Conservation (phyloP, 2,329 filamentous ascomycete genomes). For the Aspergillus glaucus region DNA sequence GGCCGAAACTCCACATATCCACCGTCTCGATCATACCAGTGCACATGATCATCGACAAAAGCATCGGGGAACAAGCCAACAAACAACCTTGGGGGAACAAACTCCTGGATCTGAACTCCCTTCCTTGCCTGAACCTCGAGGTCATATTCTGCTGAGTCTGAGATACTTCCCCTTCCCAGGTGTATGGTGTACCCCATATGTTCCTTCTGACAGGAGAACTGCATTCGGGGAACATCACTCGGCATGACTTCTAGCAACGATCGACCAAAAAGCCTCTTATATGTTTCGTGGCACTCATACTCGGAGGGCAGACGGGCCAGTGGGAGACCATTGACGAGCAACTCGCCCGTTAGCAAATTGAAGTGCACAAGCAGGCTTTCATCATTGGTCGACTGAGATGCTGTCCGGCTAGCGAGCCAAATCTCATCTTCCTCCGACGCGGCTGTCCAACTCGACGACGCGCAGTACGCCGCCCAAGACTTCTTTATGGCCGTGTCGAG, state of each 20-base stretch:
- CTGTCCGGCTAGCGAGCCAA: conserved; percentile 3
- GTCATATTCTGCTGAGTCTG: conserved; percentile 16
- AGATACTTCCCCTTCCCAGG: conserved; percentile 6
- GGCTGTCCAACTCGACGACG: conserved; percentile 5
- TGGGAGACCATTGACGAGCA: conserved; percentile 27
- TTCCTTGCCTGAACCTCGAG: conserved; percentile 28
- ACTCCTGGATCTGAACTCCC: conserved; percentile 17
- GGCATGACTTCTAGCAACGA: conserved; percentile 14
- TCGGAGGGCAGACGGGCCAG: conserved; percentile 22
- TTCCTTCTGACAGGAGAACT: conserved; percentile 16
- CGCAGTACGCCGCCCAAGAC: conserved; percentile 13
- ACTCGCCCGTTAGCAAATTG: conserved; percentile 27
- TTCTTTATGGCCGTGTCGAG: conserved; percentile 11
- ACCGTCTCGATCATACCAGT: conserved; percentile 41
- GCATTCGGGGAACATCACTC: conserved; percentile 3
- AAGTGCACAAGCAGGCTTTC: conserved; percentile 17
- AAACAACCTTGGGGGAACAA: conserved; percentile 26
- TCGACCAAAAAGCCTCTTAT: conserved; percentile 20
- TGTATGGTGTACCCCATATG: conserved; percentile 16
- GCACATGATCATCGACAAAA: conserved; percentile 38
- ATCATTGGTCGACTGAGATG: neutral
- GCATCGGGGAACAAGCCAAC: conserved; percentile 20
- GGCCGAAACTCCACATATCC: conserved; percentile 24
- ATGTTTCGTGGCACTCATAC: conserved; percentile 18
- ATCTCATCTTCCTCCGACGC: neutral